Evolutionary conservation across 2,329 filamentous ascomycete genomes (phyloP), one percentile per base, ranked within the genome.

Genomic region (Ascochyta viciae-villosae): DNA sequence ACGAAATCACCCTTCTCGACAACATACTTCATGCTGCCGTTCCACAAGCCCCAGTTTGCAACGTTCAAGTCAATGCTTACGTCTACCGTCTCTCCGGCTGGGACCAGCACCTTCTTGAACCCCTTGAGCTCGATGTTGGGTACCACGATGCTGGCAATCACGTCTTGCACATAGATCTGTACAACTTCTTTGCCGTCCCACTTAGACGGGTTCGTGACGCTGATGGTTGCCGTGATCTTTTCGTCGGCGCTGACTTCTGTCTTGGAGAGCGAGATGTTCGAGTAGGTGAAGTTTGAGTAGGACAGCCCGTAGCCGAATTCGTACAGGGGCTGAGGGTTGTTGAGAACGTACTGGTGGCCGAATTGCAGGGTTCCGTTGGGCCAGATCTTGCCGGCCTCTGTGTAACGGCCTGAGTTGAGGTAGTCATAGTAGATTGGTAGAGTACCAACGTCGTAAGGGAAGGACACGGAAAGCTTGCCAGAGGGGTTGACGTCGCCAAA

Each of bases 341-440:
- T 80, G 15, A 90, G 78, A 8, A 89, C 87, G 66, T 90, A 90
- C 64, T 84, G 84, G 65, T 82, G 84, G 1, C 87, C 87, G 62
- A 89, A 90, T 3, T 81, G 75, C 43, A 90, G 72, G 0, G 84
- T 87, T 1, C 87, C 87, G 56, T 90, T 87, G 2, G 77, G 71
- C 50, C 82, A 77, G 1, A 81, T 74, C 0, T 75, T 73, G 0
- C 88, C 87, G 0, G 84, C 79, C 37, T 86, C 82, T 6, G 70
- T 63, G 22, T 75, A 71, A 4, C 88, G 83, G 0, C 83, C 88
- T 0, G 86, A 88, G 75, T 90, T 90, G 41, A 89, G 77, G 72
- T 89, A 87, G 68, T 91, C 87, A 70, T 91, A 91, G 78, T 87
- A 90, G 47, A 88, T 80, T 0, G 89, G 89, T 0, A 87, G 78